Conservation (phyloP, 192 early-diverging fungal genomes). For the Rhizophagus prolifer region DNA sequence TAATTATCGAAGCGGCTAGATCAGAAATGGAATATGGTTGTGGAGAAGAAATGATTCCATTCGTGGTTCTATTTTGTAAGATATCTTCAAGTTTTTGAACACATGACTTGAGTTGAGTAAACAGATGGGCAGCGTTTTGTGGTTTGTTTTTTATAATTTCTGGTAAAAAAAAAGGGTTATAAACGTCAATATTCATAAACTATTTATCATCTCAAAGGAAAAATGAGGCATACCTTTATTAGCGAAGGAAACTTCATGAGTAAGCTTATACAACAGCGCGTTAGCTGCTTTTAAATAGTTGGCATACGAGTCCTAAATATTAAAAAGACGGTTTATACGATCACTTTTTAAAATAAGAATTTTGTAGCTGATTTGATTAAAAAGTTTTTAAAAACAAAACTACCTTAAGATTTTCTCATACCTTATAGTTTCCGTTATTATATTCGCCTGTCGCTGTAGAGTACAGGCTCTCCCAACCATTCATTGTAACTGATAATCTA, state of each 20-base stretch:
- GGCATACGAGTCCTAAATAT: constrained; percentile 13
- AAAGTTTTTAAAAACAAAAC: constrained; percentile 5
- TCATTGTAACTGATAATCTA: constrained; percentile 10
- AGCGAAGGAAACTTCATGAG: constrained; percentile 9
- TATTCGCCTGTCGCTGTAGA: constrained; percentile 1
- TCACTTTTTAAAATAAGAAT: neutral
- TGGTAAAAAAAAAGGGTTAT: neutral
- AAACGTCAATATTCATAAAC: neutral
- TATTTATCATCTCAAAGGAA: neutral
- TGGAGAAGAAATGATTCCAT: constrained; percentile 2
- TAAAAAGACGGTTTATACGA: neutral
- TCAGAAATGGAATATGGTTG: constrained; percentile 15
- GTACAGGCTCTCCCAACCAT: constrained; percentile 22
- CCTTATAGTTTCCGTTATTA: constrained; percentile 19
- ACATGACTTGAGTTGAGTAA: constrained; percentile 20
- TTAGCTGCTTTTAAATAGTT: constrained; percentile 23
- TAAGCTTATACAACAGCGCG: constrained; percentile 16
- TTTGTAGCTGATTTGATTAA: neutral
- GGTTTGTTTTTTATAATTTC: constrained; percentile 20
- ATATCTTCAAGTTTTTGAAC: constrained; percentile 21
- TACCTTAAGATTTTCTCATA: neutral
- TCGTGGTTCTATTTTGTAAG: constrained; percentile 4
- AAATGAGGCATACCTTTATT: constrained; percentile 8
- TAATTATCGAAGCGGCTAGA: neutral
- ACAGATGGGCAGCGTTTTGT: neutral